Base-by-base conservation (phyloP, 495 filamentous ascomycete species). In the Podospora pseudocomata region DNA sequence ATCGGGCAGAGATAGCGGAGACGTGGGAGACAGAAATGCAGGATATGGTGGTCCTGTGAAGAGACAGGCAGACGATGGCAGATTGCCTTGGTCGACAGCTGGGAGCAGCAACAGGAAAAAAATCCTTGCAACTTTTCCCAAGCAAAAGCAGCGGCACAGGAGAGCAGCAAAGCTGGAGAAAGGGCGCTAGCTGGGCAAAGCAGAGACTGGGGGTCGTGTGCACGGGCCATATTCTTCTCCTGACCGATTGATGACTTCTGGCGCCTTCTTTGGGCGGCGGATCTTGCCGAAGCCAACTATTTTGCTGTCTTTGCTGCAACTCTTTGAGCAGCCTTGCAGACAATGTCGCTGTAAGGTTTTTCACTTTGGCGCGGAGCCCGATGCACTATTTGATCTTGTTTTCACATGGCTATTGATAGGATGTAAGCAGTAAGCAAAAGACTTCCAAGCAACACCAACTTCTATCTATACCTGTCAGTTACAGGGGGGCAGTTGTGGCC, bases 121-220 rank as follows among this genome's bases (percentile, higher is more conserved):
- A 49, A 49, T 49, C 39, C 39, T 49, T 49, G 39, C 39, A 49
- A 16, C 7, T 13, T 16, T 49, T 16, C 39, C 39, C 39, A 49
- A 49, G 30, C 30, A 32, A 68, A 70, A 70, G 65, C 57, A 64
- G 26, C n/a, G 60, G 44, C 30, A 60, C 53, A 26, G 20, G 54
- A 58, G 26, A 63, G 62, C 60, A 9, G 58, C 19, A 59, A 63
- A 61, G 59, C 55, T 20, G 55, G 55, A 65, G 65, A 62, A 63
- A 16, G 66, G 66, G 62, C 65, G 69, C 69, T 71, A 60, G 54
- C 63, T 63, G 63, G 62, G 63, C 65, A 66, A 34, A 32, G n/a
- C n/a, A 34, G 20, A 60, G 54, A 60, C 62, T 32, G 30, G 30
- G 30, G 30, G 30, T 32, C 30, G 4, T 32, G 30, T 32, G 69